phyloP scores from a whole-genome alignment of 306 rosid genomes.

The Glycine tomentella region DNA sequence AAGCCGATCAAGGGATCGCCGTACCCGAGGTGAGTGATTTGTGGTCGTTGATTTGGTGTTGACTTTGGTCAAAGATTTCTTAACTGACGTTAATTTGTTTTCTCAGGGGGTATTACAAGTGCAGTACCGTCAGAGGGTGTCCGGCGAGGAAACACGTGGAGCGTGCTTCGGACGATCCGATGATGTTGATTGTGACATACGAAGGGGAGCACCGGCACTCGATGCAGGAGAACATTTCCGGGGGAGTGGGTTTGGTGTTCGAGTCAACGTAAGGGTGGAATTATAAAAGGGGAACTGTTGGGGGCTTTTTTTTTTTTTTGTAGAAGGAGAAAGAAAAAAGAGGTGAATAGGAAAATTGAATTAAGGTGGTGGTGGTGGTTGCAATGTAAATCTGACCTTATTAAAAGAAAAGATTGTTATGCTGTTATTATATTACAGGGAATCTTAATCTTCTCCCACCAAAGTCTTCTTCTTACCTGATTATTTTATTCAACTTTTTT shows the following conservation, averaged over 20 bases:
- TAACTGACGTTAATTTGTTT: slow-evolving; percentile 2
- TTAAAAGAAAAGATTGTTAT: background rate
- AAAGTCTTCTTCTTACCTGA: background rate
- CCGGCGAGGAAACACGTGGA: slow-evolving; percentile 98
- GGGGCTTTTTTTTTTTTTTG: background rate
- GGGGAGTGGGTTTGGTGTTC: slow-evolving; percentile 55
- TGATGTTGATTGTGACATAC: slow-evolving; percentile 88
- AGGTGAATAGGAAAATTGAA: background rate
- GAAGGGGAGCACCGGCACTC: slow-evolving; percentile 88
- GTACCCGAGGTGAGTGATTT: slow-evolving; percentile 68
- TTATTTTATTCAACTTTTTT: background rate
- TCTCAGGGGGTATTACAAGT: slow-evolving; percentile 82
- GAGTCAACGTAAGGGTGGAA: slow-evolving; percentile 55
- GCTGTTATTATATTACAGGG: background rate
- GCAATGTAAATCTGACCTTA: slow-evolving; percentile 46
- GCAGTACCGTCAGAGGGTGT: slow-evolving; percentile 79
- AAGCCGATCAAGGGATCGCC: slow-evolving; percentile 96
- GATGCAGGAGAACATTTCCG: slow-evolving; percentile 49
- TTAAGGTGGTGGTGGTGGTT: slow-evolving; percentile 11
- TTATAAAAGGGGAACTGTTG: background rate
- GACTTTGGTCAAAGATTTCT: slow-evolving; percentile 15
- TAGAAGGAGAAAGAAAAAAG: background rate
- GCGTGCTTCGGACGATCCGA: slow-evolving; percentile 76
- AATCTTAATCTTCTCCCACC: slow-evolving; percentile 32
- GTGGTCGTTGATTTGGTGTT: slow-evolving; percentile 12